Base-by-base conservation (phyloP, 192 early-diverging fungal species). In the Umbelopsis ramanniana region DNA sequence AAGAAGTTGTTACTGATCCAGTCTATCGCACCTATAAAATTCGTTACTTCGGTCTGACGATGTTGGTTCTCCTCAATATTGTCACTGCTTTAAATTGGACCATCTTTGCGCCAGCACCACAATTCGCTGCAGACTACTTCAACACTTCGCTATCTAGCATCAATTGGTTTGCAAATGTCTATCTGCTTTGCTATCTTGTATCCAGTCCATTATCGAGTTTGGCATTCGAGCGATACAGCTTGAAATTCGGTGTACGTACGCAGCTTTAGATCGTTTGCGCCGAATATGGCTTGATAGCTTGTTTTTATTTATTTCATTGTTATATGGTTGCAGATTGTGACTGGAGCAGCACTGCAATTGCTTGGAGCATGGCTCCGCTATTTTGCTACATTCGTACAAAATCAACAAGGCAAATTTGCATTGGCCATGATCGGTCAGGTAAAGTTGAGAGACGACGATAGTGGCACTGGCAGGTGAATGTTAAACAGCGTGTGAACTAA, bases 391-490 rank as follows among this genome's bases (percentile, higher is more conserved):
- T 86, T 83, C 68, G 63, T 84, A 43, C 48, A 67, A 1, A 74
- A 75, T 46, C 63, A 70, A 19, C 73, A 78, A 11, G 81, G 81
- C 22, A 77, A 72, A 40, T 67, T 81, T 23, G 83, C 77, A 2
- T 68, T 84, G 22, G 82, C 81, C 6, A 67, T 86, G 69, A 37
- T 83, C 26, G 87, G 87, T 8, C 87, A 88, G 70, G 79, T 79
- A 72, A 46, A 63, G 40, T 11, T 11, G 1, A 11, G 6, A 43
- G 1, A 11, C 0, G 40, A 11, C 40, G 40, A 12, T 43, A 12
- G 40, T 43, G 40, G 40, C 40, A 12, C 8, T 11, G 11, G 40
- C 40, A 43, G 40, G 40, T 43, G 40, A 43, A 43, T 43, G 11
- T 43, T 11, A 43, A 4, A 43, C 11, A 46, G 45, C 48, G 37